phyloP scores from a whole-genome alignment of 768 basidiomycete genomes.

The Suillus placidus region DNA sequence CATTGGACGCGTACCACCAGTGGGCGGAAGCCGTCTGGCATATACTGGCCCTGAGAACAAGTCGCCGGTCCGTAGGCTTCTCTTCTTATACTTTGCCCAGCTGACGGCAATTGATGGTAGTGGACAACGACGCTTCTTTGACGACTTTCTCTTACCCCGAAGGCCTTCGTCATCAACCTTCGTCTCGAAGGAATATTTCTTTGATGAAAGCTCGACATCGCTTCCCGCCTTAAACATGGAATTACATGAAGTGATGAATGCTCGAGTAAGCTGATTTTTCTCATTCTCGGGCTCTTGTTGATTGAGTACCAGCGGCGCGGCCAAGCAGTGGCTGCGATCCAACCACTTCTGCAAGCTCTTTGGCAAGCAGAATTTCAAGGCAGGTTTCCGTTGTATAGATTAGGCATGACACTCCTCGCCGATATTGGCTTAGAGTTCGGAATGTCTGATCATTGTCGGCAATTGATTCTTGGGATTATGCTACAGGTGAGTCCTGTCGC shows the following conservation, averaged over 20 bases:
- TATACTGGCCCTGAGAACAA: constrained; percentile 65
- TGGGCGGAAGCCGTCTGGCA: constrained; percentile 85
- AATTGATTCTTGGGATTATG: constrained; percentile 76
- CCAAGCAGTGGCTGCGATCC: constrained; percentile 63
- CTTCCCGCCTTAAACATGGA: constrained; percentile 44
- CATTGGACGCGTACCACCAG: constrained; percentile 61
- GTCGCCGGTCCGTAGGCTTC: constrained; percentile 57
- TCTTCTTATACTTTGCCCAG: constrained; percentile 5
- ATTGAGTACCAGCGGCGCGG: constrained; percentile 53
- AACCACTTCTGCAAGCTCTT: constrained; percentile 67
- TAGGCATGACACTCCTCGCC: constrained; percentile 71
- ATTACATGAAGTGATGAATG: constrained; percentile 45
- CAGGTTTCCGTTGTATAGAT: constrained; percentile 66
- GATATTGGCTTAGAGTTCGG: constrained; percentile 80
- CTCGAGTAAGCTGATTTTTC: constrained; percentile 35
- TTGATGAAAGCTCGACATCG: constrained; percentile 38
- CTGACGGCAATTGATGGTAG: constrained; percentile 38
- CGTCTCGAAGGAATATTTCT: constrained; percentile 59
- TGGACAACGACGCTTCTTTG: constrained; percentile 65
- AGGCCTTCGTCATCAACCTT: constrained; percentile 56
- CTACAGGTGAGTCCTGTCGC: constrained; percentile 62
- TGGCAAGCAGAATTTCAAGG: constrained; percentile 84
- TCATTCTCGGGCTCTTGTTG: constrained; percentile 18
- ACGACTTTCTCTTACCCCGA: constrained; percentile 64
- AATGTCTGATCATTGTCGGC: constrained; percentile 64